These are phyloP conservation scores for Malus asiatica DNA, from an alignment of 306 rosid genomes.

Conservation along the genomic window DNA sequence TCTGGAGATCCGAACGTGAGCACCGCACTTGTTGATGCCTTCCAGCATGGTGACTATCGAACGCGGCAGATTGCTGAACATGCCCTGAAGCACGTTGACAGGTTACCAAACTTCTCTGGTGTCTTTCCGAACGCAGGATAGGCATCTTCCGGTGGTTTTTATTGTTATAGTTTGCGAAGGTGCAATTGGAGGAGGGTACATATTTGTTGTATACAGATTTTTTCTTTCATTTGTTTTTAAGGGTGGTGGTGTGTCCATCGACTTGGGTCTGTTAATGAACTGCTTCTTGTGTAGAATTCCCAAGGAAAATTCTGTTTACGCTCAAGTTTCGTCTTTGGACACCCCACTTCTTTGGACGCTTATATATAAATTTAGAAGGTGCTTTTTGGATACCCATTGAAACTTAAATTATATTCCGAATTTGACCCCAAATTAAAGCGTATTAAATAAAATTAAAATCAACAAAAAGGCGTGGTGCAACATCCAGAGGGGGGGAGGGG, in stretches of 20 bases:
- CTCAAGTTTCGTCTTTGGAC: no score
- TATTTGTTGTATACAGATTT: slow-evolving; percentile 37
- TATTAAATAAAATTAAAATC: no score
- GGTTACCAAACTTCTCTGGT: slow-evolving; percentile 97
- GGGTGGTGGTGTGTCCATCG: slow-evolving; percentile 15
- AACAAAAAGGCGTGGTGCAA: no score
- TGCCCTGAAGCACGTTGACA: slow-evolving; percentile 90
- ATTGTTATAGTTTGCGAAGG: slow-evolving; percentile 35
- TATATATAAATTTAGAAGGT: no score
- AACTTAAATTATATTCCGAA: no score
- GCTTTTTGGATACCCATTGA: no score
- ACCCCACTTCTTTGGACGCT: no score
- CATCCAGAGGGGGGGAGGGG: no score
- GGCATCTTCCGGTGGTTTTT: slow-evolving; percentile 14
- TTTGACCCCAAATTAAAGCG: no score
- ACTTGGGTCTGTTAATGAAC: background rate
- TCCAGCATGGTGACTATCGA: slow-evolving; percentile 88
- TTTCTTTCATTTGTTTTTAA: slow-evolving; percentile 30
- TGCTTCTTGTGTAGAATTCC: background rate
- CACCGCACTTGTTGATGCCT: slow-evolving; percentile 95
- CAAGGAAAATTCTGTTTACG: no score
- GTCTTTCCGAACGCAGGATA: slow-evolving; percentile 61
- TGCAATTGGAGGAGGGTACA: slow-evolving; percentile 31
- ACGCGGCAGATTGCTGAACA: slow-evolving; percentile 93
- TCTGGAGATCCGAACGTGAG: slow-evolving; percentile 81